These are phyloP conservation scores for Leccinum colubrinum DNA, from an alignment of 1,284 basidiomycete species.

Conservation along the genomic window DNA sequence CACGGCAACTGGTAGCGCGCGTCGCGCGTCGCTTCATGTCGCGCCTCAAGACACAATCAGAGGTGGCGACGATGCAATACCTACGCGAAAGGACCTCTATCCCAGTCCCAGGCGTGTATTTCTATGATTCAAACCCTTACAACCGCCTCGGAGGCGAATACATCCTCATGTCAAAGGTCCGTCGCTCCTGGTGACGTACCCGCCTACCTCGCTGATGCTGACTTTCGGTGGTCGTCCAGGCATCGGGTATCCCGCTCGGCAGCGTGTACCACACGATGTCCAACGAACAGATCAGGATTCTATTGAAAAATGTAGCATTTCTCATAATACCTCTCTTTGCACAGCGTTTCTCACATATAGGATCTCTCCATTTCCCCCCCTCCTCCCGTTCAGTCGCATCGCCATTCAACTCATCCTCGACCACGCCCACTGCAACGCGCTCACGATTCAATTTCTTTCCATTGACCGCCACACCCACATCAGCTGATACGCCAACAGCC, in stretches of 20 bases:
- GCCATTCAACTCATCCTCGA: conserved; percentile 20
- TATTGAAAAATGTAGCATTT: conserved; percentile 66
- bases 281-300: conserved; percentile 54
- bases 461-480: conserved; percentile 13
- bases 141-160: conserved; percentile 81
- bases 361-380: conserved; percentile 66
- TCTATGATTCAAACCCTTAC: conserved; percentile 77
- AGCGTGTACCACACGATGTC: conserved; percentile 66
- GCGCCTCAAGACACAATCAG: conserved; percentile 76
- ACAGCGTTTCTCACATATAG: conserved; percentile 69
- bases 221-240: conserved; percentile 40
- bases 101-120: conserved; percentile 70
- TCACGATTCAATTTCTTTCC: conserved; percentile 21
- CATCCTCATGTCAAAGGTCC: conserved; percentile 80
- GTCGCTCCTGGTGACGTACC: conserved; percentile 16
- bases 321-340: conserved; percentile 70
- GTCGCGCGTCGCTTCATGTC: conserved; percentile 83
- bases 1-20: conserved; percentile 64
- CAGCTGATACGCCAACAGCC: conserved; percentile 4
- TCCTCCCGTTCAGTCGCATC: conserved; percentile 33
- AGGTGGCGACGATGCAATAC: conserved; percentile 78
- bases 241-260: conserved; percentile 63
- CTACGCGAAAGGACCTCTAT: conserved; percentile 64
- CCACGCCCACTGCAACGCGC: conserved; percentile 32
- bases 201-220: conserved; percentile 17